These are phyloP conservation scores for Mytilinidion resinicola DNA, from an alignment of 495 filamentous ascomycete species.

Conservation along the genomic window DNA sequence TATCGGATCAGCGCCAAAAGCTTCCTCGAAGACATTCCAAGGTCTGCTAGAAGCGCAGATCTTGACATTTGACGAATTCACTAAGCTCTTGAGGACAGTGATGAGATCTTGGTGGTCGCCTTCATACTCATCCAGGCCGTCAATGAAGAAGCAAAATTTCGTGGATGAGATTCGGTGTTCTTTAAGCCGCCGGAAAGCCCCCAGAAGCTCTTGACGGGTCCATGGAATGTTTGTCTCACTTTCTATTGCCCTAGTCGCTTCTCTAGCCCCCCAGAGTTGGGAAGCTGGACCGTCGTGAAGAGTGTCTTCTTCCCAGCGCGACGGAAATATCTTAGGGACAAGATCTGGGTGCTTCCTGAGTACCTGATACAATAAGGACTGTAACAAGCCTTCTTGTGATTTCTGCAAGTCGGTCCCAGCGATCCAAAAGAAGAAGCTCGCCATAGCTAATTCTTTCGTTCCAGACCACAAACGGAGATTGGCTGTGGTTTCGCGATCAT, in stretches of 20 bases:
- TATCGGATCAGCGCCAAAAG: not conserved
- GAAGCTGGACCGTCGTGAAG: not conserved
- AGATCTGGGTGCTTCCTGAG: not conserved
- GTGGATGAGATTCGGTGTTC: not conserved
- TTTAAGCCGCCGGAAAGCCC: not conserved
- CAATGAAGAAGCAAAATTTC: not conserved
- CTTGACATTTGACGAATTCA: not conserved
- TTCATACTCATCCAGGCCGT: not conserved
- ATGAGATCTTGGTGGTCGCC: not conserved
- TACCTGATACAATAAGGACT: slow-evolving; percentile 8
- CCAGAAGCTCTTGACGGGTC: not conserved
- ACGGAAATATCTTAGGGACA: not conserved
- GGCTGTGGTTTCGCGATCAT: not conserved
- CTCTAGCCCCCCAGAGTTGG: not conserved
- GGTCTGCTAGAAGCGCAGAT: not conserved
- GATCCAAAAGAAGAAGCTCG: slow-evolving; percentile 14
- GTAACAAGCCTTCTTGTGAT: slow-evolving; percentile 14
- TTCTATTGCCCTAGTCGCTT: no score
- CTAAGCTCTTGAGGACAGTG: not conserved
- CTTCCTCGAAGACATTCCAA: not conserved
- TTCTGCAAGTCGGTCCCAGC: slow-evolving; percentile 3
- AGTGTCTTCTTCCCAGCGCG: not conserved
- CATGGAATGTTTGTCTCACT: no score
- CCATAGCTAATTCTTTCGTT: not conserved
- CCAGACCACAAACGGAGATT: slow-evolving; percentile 1